Base-by-base conservation (phyloP, 2,329 filamentous ascomycete species). In the Scedosporium minutisporum region DNA sequence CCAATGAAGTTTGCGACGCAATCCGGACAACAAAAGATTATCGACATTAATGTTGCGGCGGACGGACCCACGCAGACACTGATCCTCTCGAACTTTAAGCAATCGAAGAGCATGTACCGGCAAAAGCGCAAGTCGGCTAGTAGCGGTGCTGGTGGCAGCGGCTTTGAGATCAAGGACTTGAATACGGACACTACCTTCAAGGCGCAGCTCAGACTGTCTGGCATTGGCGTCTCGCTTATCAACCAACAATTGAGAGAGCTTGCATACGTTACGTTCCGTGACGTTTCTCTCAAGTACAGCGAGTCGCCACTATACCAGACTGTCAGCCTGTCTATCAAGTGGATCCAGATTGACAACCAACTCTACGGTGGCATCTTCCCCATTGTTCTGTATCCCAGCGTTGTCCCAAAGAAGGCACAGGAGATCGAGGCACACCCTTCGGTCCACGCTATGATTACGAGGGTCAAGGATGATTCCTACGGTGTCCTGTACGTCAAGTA, bases 331-430 rank as follows among this genome's bases (percentile, higher is more conserved):
- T 90, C 91, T 0, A 88, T 97, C 72, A 97, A 99, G 74, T 99
- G 96, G 96, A 95, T 99, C 29, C 95, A 99, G 75, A 90, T 99
- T 68, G 95, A 99, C 75, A 99, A 99, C 69, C 95, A 99, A 74
- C 84, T 99, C 14, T 99, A 99, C 70, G 96, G 96, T 29, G 95
- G 96, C 27, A 93, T 99, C 68, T 99, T 99, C 81, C 95, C 95
- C 0, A 96, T 99, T 77, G 86, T 99, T 33, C 81, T 99, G 63
- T 99, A 99, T 72, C 95, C 95, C 5, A 97, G 93, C 75, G 95
- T 99, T 9, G 95, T 99, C 16, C 93, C 95, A 0, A 97, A 97
- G 81, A 95, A 92, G 66, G 92, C 91, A 42, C 93, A 95, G 71
- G 95, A 99, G 74, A 95, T 96, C 72, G 95, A 97, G 66, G 89